Evolutionary conservation across 805 yeast genomes (phyloP).

Genomic region (Saturnispora diversa): DNA sequence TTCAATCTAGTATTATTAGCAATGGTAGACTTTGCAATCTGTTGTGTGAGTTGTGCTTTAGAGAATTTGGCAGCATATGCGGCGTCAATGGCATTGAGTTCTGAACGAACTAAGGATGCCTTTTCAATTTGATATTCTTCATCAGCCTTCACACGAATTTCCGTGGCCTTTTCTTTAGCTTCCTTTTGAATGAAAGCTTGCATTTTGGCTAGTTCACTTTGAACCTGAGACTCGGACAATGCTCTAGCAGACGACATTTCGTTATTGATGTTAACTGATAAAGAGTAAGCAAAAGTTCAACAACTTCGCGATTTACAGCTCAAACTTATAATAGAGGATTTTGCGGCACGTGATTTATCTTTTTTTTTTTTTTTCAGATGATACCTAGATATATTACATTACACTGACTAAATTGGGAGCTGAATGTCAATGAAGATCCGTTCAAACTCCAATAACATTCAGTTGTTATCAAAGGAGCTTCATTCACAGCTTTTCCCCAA

Average conservation of each 20-base stretch:
- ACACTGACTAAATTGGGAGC: not conserved
- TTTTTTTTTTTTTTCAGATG: too few species aligned
- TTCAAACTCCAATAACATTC: conserved; percentile 72
- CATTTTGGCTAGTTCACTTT: conserved; percentile 94
- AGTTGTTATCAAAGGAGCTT: conserved; percentile 53
- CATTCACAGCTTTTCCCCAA: conserved; percentile 45
- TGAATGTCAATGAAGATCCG: not conserved
- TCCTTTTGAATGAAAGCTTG: conserved; percentile 98
- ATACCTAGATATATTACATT: too few species aligned
- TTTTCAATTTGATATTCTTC: conserved; percentile 98
- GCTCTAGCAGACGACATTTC: conserved; percentile 30
- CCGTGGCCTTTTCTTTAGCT: conserved; percentile 98
- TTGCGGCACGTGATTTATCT: not conserved
- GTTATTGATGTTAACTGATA: not conserved
- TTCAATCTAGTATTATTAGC: conserved; percentile 93
- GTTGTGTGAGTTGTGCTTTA: conserved; percentile 88
- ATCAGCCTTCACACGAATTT: conserved; percentile 90
- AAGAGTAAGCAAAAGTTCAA: too few species aligned
- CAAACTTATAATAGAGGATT: too few species aligned
- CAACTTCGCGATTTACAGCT: too few species aligned
- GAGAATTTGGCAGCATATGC: conserved; percentile 74
- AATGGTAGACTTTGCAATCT: conserved; percentile 89
- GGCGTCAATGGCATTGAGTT: conserved; percentile 80
- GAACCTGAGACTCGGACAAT: conserved; percentile 57
- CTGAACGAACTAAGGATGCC: conserved; percentile 88